Evolutionary conservation across 495 filamentous ascomycete genomes (phyloP), one percentile per base, ranked within the genome.

Genomic region (Talaromyces borbonicus): DNA sequence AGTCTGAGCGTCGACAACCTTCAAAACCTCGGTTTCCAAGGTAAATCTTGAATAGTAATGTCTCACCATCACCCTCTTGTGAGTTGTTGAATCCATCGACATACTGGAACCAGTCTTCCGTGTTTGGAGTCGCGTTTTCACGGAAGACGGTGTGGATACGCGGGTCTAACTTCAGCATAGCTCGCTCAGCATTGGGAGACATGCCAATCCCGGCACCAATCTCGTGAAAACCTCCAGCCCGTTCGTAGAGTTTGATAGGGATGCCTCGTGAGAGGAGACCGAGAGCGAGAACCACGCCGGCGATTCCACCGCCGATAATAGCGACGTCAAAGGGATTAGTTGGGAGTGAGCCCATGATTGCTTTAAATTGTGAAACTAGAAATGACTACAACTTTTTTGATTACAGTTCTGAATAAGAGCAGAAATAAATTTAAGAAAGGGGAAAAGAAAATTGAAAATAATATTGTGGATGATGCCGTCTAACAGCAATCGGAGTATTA

Each of bases 1-100:
- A 83, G n/a, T 75, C 64, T 1, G 75, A 78, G 0, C 80, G 65
- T 50, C 80, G 74, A 39, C 65, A 66, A 9, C 33, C 33, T 9
- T 36, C 33, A 19, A 36, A 36, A 18, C 33, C 33, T 18, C 33
- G 33, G 16, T 36, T 18, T 2, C 20, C 20, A n/a, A 41, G 24
- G 26, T 41, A 41, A 12, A 26, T 25, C 1, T 41, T 41, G 22
- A 24, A 23, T 8, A 26, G 20, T 19, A 41, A 23, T 24, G 23
- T 23, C 26, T 41, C 38, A 12, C 26, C 11, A 9, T 15, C 24
- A 4, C 20, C 26, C 5, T 59, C 42, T 0, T 61, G 16, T 8
- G 16, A 14, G 15, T 14, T 14, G 12, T 36, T 36, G 33, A 36
- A 36, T 14, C 33, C 33, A 14, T 36, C 33, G 8, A 36, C 33